Percentiles rank a stretch among this genome's conserved stretches.
Conservation (phyloP, 768 basidiomycete species). For the Neoboletus subvelutipes region DNA sequence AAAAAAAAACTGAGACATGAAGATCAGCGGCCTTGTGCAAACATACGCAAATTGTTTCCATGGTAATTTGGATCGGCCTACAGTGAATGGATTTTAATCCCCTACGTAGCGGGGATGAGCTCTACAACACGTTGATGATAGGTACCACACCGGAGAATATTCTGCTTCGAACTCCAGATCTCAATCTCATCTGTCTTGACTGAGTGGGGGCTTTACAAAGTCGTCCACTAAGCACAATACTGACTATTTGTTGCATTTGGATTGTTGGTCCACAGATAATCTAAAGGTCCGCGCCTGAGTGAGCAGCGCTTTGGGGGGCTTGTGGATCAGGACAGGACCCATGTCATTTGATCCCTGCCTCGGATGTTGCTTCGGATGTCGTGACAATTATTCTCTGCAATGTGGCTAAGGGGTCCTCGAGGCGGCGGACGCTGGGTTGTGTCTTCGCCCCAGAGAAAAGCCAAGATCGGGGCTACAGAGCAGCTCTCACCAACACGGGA, state of each 20-base stretch:
- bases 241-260: too few relatives aligned
- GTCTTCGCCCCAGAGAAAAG: neutral
- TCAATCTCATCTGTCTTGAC: neutral
- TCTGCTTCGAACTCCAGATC: neutral
- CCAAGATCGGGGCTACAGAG: neutral
- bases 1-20: too few relatives aligned
- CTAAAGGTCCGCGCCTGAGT: neutral
- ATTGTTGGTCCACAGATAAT: neutral
- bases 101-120: too few relatives aligned
- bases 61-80: too few relatives aligned
- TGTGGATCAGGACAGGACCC: neutral
- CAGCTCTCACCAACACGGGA: neutral
- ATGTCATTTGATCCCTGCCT: neutral
- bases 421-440: too few relatives aligned
- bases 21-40: too few relatives aligned
- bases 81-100: too few relatives aligned
- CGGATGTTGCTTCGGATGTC: neutral
- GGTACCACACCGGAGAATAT: neutral
- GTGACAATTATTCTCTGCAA: neutral
- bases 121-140: neutral
- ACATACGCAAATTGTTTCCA: too few relatives aligned
- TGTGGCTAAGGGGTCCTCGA: neutral
- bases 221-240: neutral
- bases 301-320: neutral
- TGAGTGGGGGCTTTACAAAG: neutral